phyloP scores from a whole-genome alignment of 805 yeast species.

The Saturnispora besseyi region DNA sequence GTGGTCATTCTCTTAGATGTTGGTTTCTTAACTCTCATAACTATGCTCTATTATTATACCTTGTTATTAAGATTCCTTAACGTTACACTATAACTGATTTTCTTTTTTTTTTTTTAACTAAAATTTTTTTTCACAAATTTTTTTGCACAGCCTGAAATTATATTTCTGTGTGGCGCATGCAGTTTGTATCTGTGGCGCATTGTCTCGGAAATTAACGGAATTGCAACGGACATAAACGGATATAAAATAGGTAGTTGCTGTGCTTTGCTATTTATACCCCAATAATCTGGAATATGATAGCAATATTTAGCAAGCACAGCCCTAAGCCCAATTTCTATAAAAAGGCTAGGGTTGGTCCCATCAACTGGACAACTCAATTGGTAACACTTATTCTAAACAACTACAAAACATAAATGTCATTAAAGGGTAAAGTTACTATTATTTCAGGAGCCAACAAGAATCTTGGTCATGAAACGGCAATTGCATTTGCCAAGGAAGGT shows the following conservation, averaged over 20 bases:
- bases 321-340: background rate
- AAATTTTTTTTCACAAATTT: background rate
- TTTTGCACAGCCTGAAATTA: background rate
- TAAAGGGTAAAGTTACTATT: slow-evolving; percentile 12
- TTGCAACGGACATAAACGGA: background rate
- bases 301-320: background rate
- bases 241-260: background rate
- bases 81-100: background rate
- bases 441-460: slow-evolving; percentile 19
- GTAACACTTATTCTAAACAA: background rate
- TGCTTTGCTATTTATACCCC: background rate
- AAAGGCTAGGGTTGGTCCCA: background rate
- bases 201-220: background rate
- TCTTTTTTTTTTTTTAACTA: background rate
- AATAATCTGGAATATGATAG: background rate
- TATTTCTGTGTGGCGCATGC: background rate
- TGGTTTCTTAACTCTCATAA: slow-evolving; percentile 38
- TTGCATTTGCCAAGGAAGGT: slow-evolving; percentile 49
- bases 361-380: too few relatives aligned
- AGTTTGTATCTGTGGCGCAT: background rate
- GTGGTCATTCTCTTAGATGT: slow-evolving; percentile 86
- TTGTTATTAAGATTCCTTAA: background rate
- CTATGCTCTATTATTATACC: background rate
- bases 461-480: slow-evolving; percentile 19
- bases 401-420: slow-evolving; percentile 3